Conservation (phyloP, 768 basidiomycete species). For the Suillus variegatus region DNA sequence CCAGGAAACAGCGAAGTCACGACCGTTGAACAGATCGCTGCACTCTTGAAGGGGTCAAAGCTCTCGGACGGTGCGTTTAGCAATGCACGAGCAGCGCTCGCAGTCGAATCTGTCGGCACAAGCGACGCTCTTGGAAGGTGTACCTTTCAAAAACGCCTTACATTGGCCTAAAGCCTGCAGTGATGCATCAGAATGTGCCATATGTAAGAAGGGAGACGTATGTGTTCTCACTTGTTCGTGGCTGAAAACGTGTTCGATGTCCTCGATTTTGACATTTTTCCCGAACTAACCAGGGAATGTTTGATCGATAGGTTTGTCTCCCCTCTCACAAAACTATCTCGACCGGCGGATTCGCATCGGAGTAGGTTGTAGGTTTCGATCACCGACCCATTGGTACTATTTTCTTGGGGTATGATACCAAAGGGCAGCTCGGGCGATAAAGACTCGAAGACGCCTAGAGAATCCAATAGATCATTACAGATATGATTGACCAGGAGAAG, state of each 20-base stretch:
- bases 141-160: constrained; percentile 52
- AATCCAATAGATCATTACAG: neutral
- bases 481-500: neutral
- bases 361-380: constrained; percentile 73
- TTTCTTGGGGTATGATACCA: constrained; percentile 81
- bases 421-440: constrained; percentile 46
- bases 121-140: constrained; percentile 53
- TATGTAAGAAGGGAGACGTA: constrained; percentile 4
- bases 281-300: constrained; percentile 72
- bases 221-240: constrained; percentile 68
- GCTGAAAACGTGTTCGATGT: constrained; percentile 65
- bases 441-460: constrained; percentile 58
- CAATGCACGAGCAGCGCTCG: constrained; percentile 57
- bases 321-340: constrained; percentile 56
- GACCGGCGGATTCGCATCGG: constrained; percentile 40
- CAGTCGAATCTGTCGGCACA: constrained; percentile 70
- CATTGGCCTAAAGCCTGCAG: constrained; percentile 79
- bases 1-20: constrained; percentile 61
- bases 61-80: constrained; percentile 36
- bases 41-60: constrained; percentile 47
- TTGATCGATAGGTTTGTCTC: constrained; percentile 60
- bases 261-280: constrained; percentile 52
- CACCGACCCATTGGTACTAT: constrained; percentile 72
- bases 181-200: constrained; percentile 6
- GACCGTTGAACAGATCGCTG: constrained; percentile 74